Base-by-base conservation (phyloP, 2,329 filamentous ascomycete species). In the Claviceps maximensis region DNA sequence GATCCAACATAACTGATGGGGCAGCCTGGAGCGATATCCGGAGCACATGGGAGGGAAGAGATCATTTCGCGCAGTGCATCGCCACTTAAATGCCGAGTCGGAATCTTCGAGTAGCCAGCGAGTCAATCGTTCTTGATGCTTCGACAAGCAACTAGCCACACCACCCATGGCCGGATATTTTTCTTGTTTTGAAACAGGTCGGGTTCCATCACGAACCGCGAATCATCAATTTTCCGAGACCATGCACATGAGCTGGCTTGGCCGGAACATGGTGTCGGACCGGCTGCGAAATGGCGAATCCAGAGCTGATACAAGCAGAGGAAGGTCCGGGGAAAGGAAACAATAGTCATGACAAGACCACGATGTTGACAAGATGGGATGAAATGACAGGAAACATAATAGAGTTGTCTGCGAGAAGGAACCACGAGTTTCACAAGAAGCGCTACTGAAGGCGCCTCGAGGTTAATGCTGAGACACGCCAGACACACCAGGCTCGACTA, bases 321-420 rank as follows among this genome's bases (percentile, higher is more conserved):
- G 19, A 40, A 17, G 27, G 45, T 27, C n/a, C 49, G 17, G 46
- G 17, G 46, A 8, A 42, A 13, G 38, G 45, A 50, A 50, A 29
- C 25, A 38, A 42, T 40, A 33, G 31, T 9, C 10, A 46, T 31
- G 25, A 42, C 23, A 36, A 38, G 17, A 10, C 21, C 9, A 5
- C n/a, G n/a, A 13, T n/a, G 33, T 44, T 21, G 17, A 52, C 19
- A 33, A n/a, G 29, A 49, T 52, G 40, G 47, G 47, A 52, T 38
- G 53, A 52, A 52, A 49, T 48, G 33, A 50, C 21, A 27, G 31
- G 29, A 57, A 54, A 55, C 49, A 49, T 27, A 54, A 54, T 53
- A 53, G 49, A 50, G 42, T 54, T 58, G 56, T 58, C 9, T 27
- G 48, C 53, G 49, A 54, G 47, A 46, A 40, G 33, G 38, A 47